Conservation (phyloP, 2,329 filamentous ascomycete genomes). For the Ascochyta koolunga region DNA sequence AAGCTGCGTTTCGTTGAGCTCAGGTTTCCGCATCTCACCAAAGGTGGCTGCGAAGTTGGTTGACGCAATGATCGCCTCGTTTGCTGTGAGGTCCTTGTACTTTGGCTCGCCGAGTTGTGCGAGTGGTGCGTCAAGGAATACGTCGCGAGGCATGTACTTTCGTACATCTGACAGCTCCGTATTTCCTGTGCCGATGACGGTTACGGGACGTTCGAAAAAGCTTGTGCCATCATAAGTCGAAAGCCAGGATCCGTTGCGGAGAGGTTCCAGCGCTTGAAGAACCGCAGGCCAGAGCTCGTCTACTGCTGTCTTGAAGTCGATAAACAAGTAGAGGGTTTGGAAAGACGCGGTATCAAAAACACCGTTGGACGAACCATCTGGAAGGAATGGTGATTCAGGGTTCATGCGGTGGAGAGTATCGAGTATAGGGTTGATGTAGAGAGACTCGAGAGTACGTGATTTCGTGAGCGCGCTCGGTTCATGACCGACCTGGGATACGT, state of each 20-base stretch:
- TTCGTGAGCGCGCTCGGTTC: conserved; percentile 58
- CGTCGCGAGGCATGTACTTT: conserved; percentile 46
- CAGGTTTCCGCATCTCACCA: conserved; percentile 44
- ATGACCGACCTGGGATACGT: conserved; percentile 59
- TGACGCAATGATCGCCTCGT: conserved; percentile 61
- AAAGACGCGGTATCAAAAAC: conserved; percentile 64
- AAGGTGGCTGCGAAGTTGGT: conserved; percentile 56
- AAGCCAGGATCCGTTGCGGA: conserved; percentile 60
- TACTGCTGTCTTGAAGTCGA: conserved; percentile 68
- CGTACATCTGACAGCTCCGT: conserved; percentile 51
- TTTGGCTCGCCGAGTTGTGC: conserved; percentile 49
- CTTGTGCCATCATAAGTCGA: conserved; percentile 57
- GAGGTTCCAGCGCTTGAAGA: conserved; percentile 61
- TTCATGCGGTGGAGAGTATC: conserved; percentile 63
- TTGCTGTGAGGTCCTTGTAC: conserved; percentile 54
- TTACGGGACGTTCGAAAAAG: conserved; percentile 59
- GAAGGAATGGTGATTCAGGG: conserved; percentile 57
- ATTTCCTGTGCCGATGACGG: conserved; percentile 68
- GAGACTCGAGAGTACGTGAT: conserved; percentile 60
- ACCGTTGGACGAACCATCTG: conserved; percentile 59
- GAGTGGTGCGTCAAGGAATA: conserved; percentile 67
- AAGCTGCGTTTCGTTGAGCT: conserved; percentile 57
- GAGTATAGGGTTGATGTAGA: conserved; percentile 67
- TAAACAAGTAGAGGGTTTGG: conserved; percentile 69
- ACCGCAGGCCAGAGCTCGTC: conserved; percentile 62